phyloP scores from a whole-genome alignment of 192 early-diverging fungal species.

The Bifiguratus adelaidae region DNA sequence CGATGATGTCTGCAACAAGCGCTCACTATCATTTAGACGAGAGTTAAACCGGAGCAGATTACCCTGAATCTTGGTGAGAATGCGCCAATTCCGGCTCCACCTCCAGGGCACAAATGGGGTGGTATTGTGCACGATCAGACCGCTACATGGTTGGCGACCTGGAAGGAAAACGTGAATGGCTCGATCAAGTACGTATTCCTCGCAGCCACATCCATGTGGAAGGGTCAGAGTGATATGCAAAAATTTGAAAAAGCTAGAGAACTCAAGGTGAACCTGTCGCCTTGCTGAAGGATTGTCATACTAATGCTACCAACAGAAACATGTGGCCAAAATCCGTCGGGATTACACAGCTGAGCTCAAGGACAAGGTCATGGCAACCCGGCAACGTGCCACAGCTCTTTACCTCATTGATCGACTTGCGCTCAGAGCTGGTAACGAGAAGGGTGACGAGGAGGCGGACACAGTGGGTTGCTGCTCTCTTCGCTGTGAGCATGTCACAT shows the following conservation, averaged over 20 bases:
- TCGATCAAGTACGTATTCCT: conserved; percentile 92
- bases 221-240: conserved; percentile 89
- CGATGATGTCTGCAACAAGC: background rate
- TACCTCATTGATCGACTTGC: conserved; percentile 94
- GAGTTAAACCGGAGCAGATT: conserved; percentile 89
- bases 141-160: conserved; percentile 94
- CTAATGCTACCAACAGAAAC: conserved; percentile 25
- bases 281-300: background rate
- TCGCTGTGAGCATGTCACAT: conserved; percentile 80
- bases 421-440: conserved; percentile 95
- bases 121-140: conserved; percentile 79
- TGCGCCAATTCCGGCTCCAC: conserved; percentile 70
- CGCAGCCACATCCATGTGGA: conserved; percentile 85
- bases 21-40: conserved; percentile 25
- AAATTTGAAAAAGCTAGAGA: conserved; percentile 95
- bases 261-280: conserved; percentile 49
- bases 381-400: conserved; percentile 89
- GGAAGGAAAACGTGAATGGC: conserved; percentile 98
- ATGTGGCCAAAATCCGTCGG: conserved; percentile 61
- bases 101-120: conserved; percentile 84
- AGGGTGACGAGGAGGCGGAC: conserved; percentile 95
- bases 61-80: conserved; percentile 83
- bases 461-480: conserved; percentile 98
- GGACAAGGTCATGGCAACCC: conserved; percentile 65
- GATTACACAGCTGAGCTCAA: conserved; percentile 75